A percentile compares a stretch with the other conserved stretches of the same genome.
phyloP scores from a whole-genome alignment of 1,139 yeast genomes.

The Candida frijolesensis region DNA sequence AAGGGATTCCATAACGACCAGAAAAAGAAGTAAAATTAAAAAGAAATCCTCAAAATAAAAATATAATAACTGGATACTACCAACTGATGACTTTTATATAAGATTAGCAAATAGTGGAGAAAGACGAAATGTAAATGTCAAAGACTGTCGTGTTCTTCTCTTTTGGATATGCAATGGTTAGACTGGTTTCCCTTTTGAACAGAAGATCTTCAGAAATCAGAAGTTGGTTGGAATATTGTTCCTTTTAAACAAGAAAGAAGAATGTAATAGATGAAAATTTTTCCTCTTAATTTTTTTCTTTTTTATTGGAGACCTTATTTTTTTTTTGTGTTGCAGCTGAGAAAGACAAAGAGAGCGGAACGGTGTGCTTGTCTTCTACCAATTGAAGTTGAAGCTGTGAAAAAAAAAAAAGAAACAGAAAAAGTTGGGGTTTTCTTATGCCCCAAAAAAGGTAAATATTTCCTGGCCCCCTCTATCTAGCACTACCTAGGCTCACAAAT shows the following conservation, averaged over 20 bases:
- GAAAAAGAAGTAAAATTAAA: constrained; percentile 1
- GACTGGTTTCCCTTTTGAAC: background rate
- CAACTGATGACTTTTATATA: constrained; percentile 2
- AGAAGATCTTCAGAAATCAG: constrained; percentile 1
- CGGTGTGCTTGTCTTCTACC: background rate
- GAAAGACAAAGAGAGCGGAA: background rate
- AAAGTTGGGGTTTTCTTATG: background rate
- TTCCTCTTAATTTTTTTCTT: background rate
- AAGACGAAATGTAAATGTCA: background rate
- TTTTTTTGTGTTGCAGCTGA: background rate
- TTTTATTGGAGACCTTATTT: background rate
- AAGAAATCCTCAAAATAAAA: background rate
- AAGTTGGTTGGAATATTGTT: background rate
- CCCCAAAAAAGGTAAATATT: background rate
- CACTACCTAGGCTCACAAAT: no score
- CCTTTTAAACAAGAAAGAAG: constrained; percentile 6
- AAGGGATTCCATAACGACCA: constrained; percentile 66
- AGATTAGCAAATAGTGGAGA: background rate
- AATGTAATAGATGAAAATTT: constrained; percentile 8
- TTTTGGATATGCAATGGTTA: background rate
- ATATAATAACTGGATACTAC: background rate
- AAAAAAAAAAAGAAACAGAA: background rate
- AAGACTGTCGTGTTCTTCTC: background rate
- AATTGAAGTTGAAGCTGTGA: background rate
- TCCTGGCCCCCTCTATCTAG: background rate